Conservation (phyloP, 2,329 filamentous ascomycete species). For the Parastagonospora avenae region DNA sequence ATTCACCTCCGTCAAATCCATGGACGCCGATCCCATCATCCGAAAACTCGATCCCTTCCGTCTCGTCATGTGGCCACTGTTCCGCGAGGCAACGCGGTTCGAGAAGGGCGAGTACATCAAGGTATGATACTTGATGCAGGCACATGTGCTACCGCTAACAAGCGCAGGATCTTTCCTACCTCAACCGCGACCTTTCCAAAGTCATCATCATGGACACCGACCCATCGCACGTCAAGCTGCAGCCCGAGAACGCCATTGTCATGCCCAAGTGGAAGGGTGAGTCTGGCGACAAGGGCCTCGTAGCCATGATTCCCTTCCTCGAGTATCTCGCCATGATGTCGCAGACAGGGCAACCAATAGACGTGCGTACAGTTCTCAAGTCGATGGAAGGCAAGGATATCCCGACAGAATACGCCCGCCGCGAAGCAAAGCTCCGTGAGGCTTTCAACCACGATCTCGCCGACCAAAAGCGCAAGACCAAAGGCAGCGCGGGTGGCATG, state of each 20-base stretch:
- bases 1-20: conserved; percentile 87
- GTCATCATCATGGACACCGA: conserved; percentile 94
- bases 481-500: conserved; percentile 68
- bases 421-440: conserved; percentile 83
- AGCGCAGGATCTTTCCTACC: conserved; percentile 85
- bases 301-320: conserved; percentile 91
- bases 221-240: conserved; percentile 77
- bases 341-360: conserved; percentile 66
- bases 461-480: conserved; percentile 67
- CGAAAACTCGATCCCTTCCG: conserved; percentile 94
- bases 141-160: conserved; percentile 16
- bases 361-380: conserved; percentile 84
- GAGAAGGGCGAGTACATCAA: conserved; percentile 96
- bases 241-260: conserved; percentile 96
- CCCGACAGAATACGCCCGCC: conserved; percentile 83
- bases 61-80: conserved; percentile 93
- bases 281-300: conserved; percentile 80
- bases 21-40: conserved; percentile 83
- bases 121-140: conserved; percentile 55
- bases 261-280: conserved; percentile 90
- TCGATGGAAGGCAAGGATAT: conserved; percentile 90
- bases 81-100: conserved; percentile 95
- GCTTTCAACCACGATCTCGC: conserved; percentile 81
- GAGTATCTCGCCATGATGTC: conserved; percentile 93
- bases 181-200: conserved; percentile 95